Conservation (phyloP, 352 stramenopile species). For the Saprolegnia diclina region DNA sequence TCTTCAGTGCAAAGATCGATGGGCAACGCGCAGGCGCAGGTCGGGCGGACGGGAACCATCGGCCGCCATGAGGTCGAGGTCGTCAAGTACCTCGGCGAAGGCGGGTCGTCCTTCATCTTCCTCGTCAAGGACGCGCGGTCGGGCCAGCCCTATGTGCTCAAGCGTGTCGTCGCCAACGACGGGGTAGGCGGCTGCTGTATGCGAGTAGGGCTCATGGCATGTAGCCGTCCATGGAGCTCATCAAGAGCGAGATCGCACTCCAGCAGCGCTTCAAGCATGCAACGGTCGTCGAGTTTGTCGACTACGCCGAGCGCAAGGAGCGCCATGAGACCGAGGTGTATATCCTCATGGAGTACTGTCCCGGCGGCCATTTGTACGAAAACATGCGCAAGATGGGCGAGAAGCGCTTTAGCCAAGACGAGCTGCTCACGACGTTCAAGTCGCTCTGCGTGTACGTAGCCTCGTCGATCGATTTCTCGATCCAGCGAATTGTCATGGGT, state of each 20-base stretch:
- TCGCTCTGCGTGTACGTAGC: slow-evolving; percentile 57
- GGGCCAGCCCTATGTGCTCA: slow-evolving; percentile 52
- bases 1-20: slow-evolving; percentile 13
- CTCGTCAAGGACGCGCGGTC: slow-evolving; percentile 55
- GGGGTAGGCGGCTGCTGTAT: slow-evolving; percentile 5
- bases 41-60: slow-evolving; percentile 58
- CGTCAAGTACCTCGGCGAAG: slow-evolving; percentile 69
- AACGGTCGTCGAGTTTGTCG: slow-evolving; percentile 55
- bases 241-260: slow-evolving; percentile 67
- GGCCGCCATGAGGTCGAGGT: slow-evolving; percentile 60
- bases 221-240: slow-evolving; percentile 34
- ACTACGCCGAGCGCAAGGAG: slow-evolving; percentile 42
- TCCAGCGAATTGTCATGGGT: no score
- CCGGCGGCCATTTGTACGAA: slow-evolving; percentile 89
- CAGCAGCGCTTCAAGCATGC: slow-evolving; percentile 54
- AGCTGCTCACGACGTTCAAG: slow-evolving; percentile 61
- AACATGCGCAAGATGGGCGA: slow-evolving; percentile 87
- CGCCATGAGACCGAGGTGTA: slow-evolving; percentile 78
- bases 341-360: slow-evolving; percentile 96
- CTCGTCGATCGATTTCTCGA: no score
- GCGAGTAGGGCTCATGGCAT: background rate
- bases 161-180: slow-evolving; percentile 65
- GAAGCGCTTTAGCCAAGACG: slow-evolving; percentile 57
- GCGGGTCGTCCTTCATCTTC: slow-evolving; percentile 79
- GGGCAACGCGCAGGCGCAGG: slow-evolving; percentile 58